Conservation (phyloP, 805 yeast genomes). For the Dipodascopsis tothii region DNA sequence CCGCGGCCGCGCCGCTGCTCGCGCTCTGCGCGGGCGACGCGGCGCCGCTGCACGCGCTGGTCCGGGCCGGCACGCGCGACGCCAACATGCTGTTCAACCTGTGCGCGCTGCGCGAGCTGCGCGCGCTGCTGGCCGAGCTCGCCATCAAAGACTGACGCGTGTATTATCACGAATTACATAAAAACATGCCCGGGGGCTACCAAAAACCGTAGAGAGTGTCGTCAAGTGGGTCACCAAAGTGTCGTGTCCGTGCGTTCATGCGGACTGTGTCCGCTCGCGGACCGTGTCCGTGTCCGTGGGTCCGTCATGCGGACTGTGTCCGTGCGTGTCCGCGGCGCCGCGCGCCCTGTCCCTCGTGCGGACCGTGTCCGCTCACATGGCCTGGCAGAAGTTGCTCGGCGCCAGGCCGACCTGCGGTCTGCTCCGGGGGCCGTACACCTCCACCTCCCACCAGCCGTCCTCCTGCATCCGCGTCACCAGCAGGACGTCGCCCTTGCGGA, state of each 20-base stretch:
- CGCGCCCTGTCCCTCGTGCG: too few relatives aligned
- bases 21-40: conserved; percentile 13
- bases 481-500: conserved; percentile 50
- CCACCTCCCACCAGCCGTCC: conserved; percentile 73
- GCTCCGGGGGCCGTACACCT: conserved; percentile 37
- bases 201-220: neutral
- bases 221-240: neutral
- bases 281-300: too few relatives aligned
- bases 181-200: too few relatives aligned
- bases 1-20: neutral
- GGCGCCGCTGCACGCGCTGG: neutral
- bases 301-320: too few relatives aligned
- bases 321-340: too few relatives aligned
- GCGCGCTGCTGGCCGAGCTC: neutral
- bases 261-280: too few relatives aligned
- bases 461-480: conserved; percentile 51
- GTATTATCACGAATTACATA: neutral
- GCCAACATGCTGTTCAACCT: neutral
- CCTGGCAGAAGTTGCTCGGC: conserved; percentile 47
- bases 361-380: neutral
- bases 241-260: neutral
- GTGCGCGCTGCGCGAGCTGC: neutral
- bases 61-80: neutral
- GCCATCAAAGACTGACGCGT: neutral
- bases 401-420: conserved; percentile 46